Evolutionary conservation across 176 grass and related monocot genomes (phyloP), one percentile per base, ranked within the genome.

Genomic region (Phyllostachys edulis): DNA sequence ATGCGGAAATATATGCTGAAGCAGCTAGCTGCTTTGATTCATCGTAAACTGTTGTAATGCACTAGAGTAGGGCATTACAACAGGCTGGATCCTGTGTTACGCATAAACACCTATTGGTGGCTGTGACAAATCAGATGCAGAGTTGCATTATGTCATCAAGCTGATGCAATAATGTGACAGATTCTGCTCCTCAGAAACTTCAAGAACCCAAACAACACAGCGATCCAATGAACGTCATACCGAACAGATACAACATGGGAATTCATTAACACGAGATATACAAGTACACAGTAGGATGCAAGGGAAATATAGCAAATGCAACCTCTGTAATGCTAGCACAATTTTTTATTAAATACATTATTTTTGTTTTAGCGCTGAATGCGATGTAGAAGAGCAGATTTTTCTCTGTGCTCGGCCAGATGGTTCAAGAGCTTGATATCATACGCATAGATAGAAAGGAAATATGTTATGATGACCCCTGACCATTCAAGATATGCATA

Each of bases 381-480:
- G 26, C 36, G 70, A 9, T 82, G 55, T 51, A 63, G 4, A 38
- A 26, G 50, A 61, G 61, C 57, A 29, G 39, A 16, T 55, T 11
- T 51, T 32, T 66, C 20, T 66, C 76, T 52, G 73, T 26, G 5
- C 29, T 68, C 13, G 37, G 7, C 47, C 63, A 63, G 27, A 45
- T 1, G 6, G 21, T 78, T 84, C 88, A 95, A 66, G 90, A 73
- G 87, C 78, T 95, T 95, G 88, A 95, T 88, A 75, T 95, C 93
- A 83, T 95, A 92, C 93, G 90, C 88, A 84, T 29, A 85, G 54
- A 84, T 41, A 50, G 9, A 52, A 81, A 59, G 18, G 21, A 75
- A 65, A 7, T 21, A 7, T 16, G 57, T 87, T 85, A 81, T 1
- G 67, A 67, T 24, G 21, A 75, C 67, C 5, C 70, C 21, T 46